Evolutionary conservation across 148 eudicot genomes (phyloP), one percentile per base, ranked within the genome.

Genomic region (Cornus controversa): DNA sequence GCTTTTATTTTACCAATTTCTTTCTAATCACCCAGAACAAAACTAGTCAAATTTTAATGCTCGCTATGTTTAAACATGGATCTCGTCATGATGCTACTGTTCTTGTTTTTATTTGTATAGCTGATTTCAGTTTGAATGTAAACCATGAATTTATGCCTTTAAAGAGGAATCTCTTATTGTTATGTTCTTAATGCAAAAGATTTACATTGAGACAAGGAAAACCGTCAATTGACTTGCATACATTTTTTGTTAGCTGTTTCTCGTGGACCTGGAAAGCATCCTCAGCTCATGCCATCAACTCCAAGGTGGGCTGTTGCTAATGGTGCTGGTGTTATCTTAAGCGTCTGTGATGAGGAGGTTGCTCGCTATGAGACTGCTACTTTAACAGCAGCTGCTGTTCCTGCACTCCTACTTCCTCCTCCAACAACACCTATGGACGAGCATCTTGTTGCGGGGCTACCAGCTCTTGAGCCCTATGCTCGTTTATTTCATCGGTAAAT

Each of bases 301-400:
- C 98, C 99, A 58, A 91, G 99, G 69, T 95, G 99, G 99, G 99
- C 99, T 40, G 93, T 95, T 74, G 99, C 99, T 78, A 95, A 90
- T 86, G 99, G 99, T 25, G 99, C 99, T 82, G 99, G 99, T 86
- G 99, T 95, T 72, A 95, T 95, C 76, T 79, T 95, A 75, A 95
- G 99, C 80, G 99, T 95, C 34, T 95, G 99, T 88, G 99, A 95
- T 58, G 97, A 95, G 73, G 99, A 95, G 87, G 97, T 93, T 63
- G 84, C 97, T 67, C 97, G 99, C 50, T 91, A 93, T 84, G 99
- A 93, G 86, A 93, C 97, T 82, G 97, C 94, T 62, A 95, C 94
- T 78, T 88, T 95, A 77, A 95, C 99, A 67, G 99, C 99, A 58
- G 99, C 92, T 83, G 94, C 99, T 74, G 99, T 95, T 68, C 99